Base-by-base conservation (phyloP, 352 stramenopile species). In the Globisporangium canariense region DNA sequence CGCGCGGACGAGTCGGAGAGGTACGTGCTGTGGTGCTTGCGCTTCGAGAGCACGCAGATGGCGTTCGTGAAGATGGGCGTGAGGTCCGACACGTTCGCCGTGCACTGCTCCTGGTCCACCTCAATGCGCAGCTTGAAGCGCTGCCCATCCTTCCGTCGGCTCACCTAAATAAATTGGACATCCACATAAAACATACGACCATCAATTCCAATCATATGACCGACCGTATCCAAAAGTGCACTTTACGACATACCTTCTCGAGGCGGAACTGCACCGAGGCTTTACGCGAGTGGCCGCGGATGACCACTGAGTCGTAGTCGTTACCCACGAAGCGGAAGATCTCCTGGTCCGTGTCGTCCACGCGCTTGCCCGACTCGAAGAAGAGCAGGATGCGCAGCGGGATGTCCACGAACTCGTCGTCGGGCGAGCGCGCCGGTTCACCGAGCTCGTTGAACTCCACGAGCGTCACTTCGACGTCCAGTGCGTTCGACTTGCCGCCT, bases 311-410 rank as follows among this genome's bases (percentile, higher is more conserved):
- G 72, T 95, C 85, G 63, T 91, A 93, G 58, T 92, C 86, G 59
- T 93, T 91, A 20, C 86, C 86, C 22, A 95, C 83, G 43, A 93
- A 91, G 56, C 86, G 79, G 63, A 95, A 94, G 49, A 95, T 95
- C 60, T 95, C 84, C 57, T 93, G 85, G 65, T 94, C 86, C 50
- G 78, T 76, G 60, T 92, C 81, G 49, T 95, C 86, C 49, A 95
- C 86, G 32, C 76, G 74, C 73, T 91, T 93, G n/a, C 86, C 86
- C 13, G 86, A 93, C 69, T 95, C 86, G 49, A 92, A 95, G 52
- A 90, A 93, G 14, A 93, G 77, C 60, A 88, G 56, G 47, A 94
- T 88, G 25, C 85, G 79, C 28, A 95, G 72, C 22, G 86, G 86
- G 45, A 95, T 89, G 61, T 89, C 75, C n/a, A 91, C 75, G 38